Evolutionary conservation across 1,284 basidiomycete genomes (phyloP), one percentile per base, ranked within the genome.

Genomic region (Gastroboletus turbinatus): DNA sequence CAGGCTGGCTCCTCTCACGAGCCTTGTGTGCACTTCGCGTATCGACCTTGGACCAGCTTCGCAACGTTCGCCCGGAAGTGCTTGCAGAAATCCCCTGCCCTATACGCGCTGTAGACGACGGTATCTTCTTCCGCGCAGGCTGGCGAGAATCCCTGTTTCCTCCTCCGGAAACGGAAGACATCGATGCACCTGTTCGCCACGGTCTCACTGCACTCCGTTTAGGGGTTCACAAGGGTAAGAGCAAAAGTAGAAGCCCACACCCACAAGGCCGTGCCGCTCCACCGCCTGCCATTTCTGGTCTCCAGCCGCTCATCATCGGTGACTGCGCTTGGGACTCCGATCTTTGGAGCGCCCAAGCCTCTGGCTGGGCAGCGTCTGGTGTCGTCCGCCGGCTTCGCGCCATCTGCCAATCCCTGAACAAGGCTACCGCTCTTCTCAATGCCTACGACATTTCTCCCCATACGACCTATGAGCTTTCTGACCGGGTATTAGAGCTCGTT

Each of bases 251-350:
- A 52, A 68, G 68, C 35, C 70, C 66, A 8, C 68, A 47, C 52
- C 69, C 67, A 42, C 67, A 62, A n/a, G 62, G 59, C 35, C 73
- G 62, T 46, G 63, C 53, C 52, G 68, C 38, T 61, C 68, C 57
- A 65, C 67, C 51, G 53, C 67, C 43, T 52, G 27, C 65, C 36
- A 59, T 62, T 44, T 53, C 67, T 43, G 74, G 68, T 56, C 73
- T 79, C 8, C 88, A 90, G 58, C 85, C 88, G 0, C 74, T 90
- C 47, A 83, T 90, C 57, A 86, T 90, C 50, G 88, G 88, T 17
- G 88, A 90, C 67, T 84, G 81, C 47, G 78, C 78, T n/a, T 80
- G 76, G 53, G 87, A 89, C 59, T 82, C 85, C 10, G 76, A 82
- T 48, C 74, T 83, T 11, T 88, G 85, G 84, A 78, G 81, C 0